phyloP scores from a whole-genome alignment of 1,284 basidiomycete genomes.

The Microstroma glucosiphilum region DNA sequence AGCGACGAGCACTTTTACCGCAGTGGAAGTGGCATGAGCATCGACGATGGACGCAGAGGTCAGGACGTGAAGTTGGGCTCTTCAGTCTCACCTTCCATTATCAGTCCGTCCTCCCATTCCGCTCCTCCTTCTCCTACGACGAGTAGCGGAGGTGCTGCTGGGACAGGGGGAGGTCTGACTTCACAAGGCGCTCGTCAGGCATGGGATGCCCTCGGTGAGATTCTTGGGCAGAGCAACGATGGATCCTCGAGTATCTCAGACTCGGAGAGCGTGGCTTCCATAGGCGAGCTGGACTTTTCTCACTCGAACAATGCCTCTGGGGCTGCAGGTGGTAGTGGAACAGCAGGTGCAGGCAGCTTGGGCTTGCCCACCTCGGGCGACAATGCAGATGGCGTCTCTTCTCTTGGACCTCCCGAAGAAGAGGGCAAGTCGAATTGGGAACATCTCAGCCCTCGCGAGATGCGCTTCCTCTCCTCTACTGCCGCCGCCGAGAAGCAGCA shows the following conservation, averaged over 20 bases:
- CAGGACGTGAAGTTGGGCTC: constrained; percentile 11
- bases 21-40: constrained; percentile 7
- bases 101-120: neutral
- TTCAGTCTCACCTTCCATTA: neutral
- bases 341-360: constrained; percentile 15
- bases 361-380: neutral
- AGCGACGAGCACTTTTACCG: constrained; percentile 4
- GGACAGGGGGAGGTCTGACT: constrained; percentile 17
- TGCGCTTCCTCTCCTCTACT: constrained; percentile 30
- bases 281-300: neutral
- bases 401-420: constrained; percentile 17
- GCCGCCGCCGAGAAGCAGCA: constrained; percentile 1
- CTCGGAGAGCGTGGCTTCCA: constrained; percentile 11
- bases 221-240: constrained; percentile 26
- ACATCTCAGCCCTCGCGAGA: constrained; percentile 44
- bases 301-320: neutral
- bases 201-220: constrained; percentile 41
- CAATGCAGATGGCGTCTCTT: constrained; percentile 6
- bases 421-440: constrained; percentile 34
- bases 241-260: constrained; percentile 13
- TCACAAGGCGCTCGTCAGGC: constrained; percentile 25
- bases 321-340: neutral
- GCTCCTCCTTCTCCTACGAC: neutral
- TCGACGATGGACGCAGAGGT: constrained; percentile 2
- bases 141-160: constrained; percentile 27